phyloP scores from a whole-genome alignment of 1,139 yeast species.

The Zygoascus meyerae region DNA sequence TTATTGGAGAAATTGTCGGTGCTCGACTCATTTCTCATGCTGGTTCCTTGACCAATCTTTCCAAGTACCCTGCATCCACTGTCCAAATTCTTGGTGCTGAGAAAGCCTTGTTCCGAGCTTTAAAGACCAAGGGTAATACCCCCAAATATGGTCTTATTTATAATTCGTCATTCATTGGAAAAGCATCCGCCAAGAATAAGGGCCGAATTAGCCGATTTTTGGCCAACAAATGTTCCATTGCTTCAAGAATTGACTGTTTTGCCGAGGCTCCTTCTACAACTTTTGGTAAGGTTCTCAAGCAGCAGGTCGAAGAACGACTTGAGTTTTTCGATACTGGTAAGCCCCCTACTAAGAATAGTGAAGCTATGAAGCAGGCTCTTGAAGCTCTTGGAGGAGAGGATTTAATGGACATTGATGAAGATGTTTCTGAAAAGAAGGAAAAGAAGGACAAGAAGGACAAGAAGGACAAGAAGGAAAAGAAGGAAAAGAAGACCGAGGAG shows the following conservation, averaged over 20 bases:
- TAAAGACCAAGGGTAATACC: conserved; percentile 96
- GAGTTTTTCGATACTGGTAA: conserved; percentile 94
- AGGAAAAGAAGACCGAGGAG: conserved; percentile 23
- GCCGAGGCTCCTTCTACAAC: conserved; percentile 51
- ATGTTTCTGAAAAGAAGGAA: conserved; percentile 40
- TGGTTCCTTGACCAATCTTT: conserved; percentile 91
- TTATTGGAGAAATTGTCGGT: conserved; percentile 97
- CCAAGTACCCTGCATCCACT: conserved; percentile 98
- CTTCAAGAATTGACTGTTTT: conserved; percentile 96
- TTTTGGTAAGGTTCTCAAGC: conserved; percentile 85
- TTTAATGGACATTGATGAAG: conserved; percentile 46
- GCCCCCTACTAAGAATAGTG: conserved; percentile 92
- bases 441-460: conserved; percentile 48
- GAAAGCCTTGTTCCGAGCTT: conserved; percentile 96
- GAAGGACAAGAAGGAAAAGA: conserved; percentile 44
- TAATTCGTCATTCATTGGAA: conserved; percentile 95
- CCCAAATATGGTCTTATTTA: conserved; percentile 97
- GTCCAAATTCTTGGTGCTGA: conserved; percentile 98
- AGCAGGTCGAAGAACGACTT: conserved; percentile 97
- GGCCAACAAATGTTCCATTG: conserved; percentile 98
- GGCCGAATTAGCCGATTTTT: conserved; percentile 98
- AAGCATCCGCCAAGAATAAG: conserved; percentile 94
- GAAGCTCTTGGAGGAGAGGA: conserved; percentile 52
- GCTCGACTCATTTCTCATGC: conserved; percentile 98
- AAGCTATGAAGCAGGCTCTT: conserved; percentile 89